These are phyloP conservation scores for Lachancea fermentati DNA, from an alignment of 805 yeast species.

Conservation along the genomic window DNA sequence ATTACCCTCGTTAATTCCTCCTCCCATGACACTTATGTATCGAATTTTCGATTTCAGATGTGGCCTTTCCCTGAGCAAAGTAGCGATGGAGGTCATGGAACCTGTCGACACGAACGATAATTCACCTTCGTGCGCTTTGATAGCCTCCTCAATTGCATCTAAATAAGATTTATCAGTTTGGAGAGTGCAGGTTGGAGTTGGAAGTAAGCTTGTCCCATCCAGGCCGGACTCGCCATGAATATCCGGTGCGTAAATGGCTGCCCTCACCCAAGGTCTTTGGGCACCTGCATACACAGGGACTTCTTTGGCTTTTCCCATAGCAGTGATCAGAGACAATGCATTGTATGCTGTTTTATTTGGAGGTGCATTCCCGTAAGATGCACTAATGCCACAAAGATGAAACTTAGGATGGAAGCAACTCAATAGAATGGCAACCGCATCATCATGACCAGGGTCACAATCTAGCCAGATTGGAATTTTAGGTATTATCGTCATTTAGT, in stretches of 20 bases:
- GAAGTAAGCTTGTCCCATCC: conserved; percentile 65
- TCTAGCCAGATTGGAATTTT: conserved; percentile 76
- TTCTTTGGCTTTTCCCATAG: conserved; percentile 39
- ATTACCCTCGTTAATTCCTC: conserved; percentile 40
- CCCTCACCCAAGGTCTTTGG: conserved; percentile 47
- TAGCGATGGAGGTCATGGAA: conserved; percentile 66
- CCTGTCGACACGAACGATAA: conserved; percentile 70
- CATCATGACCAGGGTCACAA: conserved; percentile 93
- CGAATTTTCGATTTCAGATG: conserved; percentile 44
- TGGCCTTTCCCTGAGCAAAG: conserved; percentile 51
- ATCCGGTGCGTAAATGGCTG: conserved; percentile 47
- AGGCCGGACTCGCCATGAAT: conserved; percentile 74
- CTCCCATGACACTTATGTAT: conserved; percentile 72
- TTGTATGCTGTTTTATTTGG: conserved; percentile 61
- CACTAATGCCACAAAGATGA: conserved; percentile 61
- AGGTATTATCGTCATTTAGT: conserved; percentile 1
- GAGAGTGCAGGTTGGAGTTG: conserved; percentile 37
- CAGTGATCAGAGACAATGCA: conserved; percentile 60
- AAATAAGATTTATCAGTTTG: conserved; percentile 35
- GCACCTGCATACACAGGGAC: conserved; percentile 68
- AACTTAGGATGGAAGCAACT: conserved; percentile 56
- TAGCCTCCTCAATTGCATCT: conserved; percentile 39
- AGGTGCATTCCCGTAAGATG: conserved; percentile 70
- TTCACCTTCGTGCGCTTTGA: conserved; percentile 39
- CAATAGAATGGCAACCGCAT: conserved; percentile 66